Base-by-base conservation (phyloP, 2,329 filamentous ascomycete species). In the Thermoascus crustaceus region DNA sequence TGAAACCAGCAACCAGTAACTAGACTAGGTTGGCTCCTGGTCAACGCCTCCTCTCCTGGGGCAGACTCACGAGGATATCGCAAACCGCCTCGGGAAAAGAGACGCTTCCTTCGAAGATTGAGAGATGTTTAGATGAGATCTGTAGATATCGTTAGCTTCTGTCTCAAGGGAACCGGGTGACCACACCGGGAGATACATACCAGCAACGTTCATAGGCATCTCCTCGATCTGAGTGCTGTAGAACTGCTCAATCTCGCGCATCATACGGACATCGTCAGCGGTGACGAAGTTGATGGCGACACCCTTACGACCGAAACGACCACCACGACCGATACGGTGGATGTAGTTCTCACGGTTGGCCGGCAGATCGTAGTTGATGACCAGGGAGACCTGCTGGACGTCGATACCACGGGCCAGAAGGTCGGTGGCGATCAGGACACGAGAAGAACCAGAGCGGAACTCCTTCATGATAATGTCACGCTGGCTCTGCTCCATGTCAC, bases 201-300 rank as follows among this genome's bases (percentile, higher is more conserved):
- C 73, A 60, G 76, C 75, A 66, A 81, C 78, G 68, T 81, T 82
- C 91, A 98, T 96, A 61, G 91, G 91, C 91, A 98, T 98, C 79
- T 98, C 91, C 73, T 98, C 91, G 54, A 98, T 96, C 75, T 98
- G 91, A 67, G 91, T 98, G 79, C 86, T 94, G 82, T 98, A 98
- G 79, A 96, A 98, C 74, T 95, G 86, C 71, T 98, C 91, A 57
- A 98, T 98, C 71, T 98, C 91, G 67, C 91, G 81, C 85, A 98
- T 93, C 85, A 98, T 96, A 68, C 89, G 87, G 60, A 98, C 91
- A 70, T 98, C 91, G 52, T 98, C 91, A 57, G 87, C 86, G 45
- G 89, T 96, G 66, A 98, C 91, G 67, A 98, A 98, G 85, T 98
- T 98, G 79, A 98, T 98, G 60, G 91, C 91, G 67, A 98, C 91